A percentile compares a stretch with the other conserved stretches of the same genome.
phyloP scores from a whole-genome alignment of 2,329 filamentous ascomycete genomes.

The Kalmusia sp. region DNA sequence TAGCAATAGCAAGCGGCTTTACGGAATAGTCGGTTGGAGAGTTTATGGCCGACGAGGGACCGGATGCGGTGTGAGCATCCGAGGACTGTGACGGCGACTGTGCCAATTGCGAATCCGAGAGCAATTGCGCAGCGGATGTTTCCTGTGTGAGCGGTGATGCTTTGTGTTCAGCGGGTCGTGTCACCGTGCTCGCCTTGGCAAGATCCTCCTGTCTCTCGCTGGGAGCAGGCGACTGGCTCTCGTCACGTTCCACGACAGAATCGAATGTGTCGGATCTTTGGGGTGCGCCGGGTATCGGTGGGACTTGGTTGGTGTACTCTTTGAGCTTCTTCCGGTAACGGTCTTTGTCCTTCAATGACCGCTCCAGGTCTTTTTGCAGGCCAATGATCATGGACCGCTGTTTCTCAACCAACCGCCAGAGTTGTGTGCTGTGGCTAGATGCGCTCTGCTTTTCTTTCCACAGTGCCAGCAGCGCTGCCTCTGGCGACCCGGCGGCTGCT shows the following conservation, averaged over 20 bases:
- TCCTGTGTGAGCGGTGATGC: slow-evolving; percentile 27
- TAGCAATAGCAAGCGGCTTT: slow-evolving; percentile 32
- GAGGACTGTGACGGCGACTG: slow-evolving; percentile 40
- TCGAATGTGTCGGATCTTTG: slow-evolving; percentile 44
- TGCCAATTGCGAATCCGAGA: slow-evolving; percentile 40
- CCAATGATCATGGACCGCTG: slow-evolving; percentile 92
- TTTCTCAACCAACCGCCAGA: slow-evolving; percentile 97
- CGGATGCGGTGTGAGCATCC: slow-evolving; percentile 30
- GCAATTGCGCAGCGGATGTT: slow-evolving; percentile 22
- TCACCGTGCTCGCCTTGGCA: slow-evolving; percentile 24
- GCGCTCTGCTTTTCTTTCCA: slow-evolving; percentile 91
- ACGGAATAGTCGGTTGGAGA: slow-evolving; percentile 44
- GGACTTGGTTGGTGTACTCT: slow-evolving; percentile 66
- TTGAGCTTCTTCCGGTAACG: slow-evolving; percentile 90
- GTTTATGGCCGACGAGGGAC: slow-evolving; percentile 32
- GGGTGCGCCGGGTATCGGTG: slow-evolving; percentile 40
- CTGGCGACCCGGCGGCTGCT: slow-evolving; percentile 83
- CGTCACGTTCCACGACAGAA: slow-evolving; percentile 42
- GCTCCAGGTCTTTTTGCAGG: slow-evolving; percentile 92
- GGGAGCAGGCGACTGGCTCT: slow-evolving; percentile 47
- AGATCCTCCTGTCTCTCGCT: slow-evolving; percentile 40
- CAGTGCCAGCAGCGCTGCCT: slow-evolving; percentile 86
- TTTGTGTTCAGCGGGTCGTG: slow-evolving; percentile 31
- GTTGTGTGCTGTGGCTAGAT: slow-evolving; percentile 85
- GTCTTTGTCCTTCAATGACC: slow-evolving; percentile 91